Conservation (phyloP, 371 early-diverging fungal genomes). For the Mucor plumbeus region DNA sequence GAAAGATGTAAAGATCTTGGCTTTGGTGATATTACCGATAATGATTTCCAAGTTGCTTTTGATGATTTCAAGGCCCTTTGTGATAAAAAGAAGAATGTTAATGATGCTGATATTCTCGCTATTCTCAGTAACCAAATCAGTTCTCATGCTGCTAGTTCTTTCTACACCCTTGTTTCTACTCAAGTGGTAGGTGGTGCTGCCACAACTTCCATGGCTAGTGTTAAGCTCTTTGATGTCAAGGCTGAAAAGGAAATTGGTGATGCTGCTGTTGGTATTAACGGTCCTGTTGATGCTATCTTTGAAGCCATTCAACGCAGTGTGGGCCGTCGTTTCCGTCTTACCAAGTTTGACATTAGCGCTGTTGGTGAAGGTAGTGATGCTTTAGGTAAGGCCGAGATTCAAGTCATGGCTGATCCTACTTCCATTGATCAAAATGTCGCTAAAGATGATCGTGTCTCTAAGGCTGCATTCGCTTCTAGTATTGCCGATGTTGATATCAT, state of each 20-base stretch:
- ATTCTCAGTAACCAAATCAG: constrained; percentile 75
- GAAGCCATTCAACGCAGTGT: constrained; percentile 82
- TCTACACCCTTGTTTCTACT: constrained; percentile 65
- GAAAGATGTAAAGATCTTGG: constrained; percentile 82
- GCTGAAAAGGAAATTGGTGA: constrained; percentile 56
- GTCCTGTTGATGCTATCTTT: constrained; percentile 89
- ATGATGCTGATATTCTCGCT: constrained; percentile 88
- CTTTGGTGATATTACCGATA: constrained; percentile 65
- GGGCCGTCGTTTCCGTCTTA: constrained; percentile 63
- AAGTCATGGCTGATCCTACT: constrained; percentile 53
- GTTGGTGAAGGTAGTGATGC: constrained; percentile 89
- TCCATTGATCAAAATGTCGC: constrained; percentile 6
- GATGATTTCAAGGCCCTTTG: constrained; percentile 88
- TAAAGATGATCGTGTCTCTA: constrained; percentile 25
- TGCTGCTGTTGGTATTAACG: constrained; percentile 79
- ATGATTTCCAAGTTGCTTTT: constrained; percentile 82
- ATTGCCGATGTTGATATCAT: constrained; percentile 86
- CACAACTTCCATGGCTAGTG: constrained; percentile 79
- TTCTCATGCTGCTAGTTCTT: constrained; percentile 25
- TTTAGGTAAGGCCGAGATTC: constrained; percentile 83
- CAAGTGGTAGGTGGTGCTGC: constrained; percentile 80
- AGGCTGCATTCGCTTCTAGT: constrained; percentile 67
- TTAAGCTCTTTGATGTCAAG: constrained; percentile 58
- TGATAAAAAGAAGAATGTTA: constrained; percentile 90
- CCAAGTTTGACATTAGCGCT: constrained; percentile 81